Evolutionary conservation across 108 stramenopile genomes (phyloP).

Genomic region (Pseudonitzschia multistriata): DNA sequence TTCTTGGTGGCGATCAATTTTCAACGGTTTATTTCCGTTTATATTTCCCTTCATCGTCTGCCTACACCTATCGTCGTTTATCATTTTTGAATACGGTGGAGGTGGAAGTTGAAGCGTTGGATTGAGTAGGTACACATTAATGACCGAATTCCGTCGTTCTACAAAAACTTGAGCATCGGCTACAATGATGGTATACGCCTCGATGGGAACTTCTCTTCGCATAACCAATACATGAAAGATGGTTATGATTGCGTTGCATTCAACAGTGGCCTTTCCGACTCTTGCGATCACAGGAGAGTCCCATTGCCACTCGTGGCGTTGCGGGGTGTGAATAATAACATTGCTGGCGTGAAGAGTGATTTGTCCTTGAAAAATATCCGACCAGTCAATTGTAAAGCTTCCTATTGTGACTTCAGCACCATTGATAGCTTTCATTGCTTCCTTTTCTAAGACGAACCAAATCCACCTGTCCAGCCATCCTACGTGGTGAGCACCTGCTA

Average conservation of each 20-base stretch:
- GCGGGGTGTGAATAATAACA: conserved; percentile 47
- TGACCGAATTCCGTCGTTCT: conserved; percentile 48
- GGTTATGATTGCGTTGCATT: conserved; percentile 36
- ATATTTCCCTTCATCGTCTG: conserved; percentile 1
- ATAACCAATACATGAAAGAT: conserved; percentile 27
- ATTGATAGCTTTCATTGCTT: conserved; percentile 34
- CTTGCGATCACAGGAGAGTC: conserved; percentile 55
- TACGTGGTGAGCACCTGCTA: conserved; percentile 27
- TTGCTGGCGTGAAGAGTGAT: conserved; percentile 36
- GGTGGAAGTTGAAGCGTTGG: conserved; percentile 34
- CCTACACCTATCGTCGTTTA: no score
- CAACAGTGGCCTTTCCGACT: conserved; percentile 39
- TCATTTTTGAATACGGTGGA: conserved; percentile 24
- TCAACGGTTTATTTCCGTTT: background rate
- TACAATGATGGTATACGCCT: conserved; percentile 41
- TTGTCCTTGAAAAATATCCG: conserved; percentile 30
- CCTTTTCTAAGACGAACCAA: conserved; percentile 41
- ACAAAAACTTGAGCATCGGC: conserved; percentile 63
- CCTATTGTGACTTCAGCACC: conserved; percentile 48
- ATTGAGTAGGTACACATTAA: conserved; percentile 61
- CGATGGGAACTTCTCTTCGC: conserved; percentile 30
- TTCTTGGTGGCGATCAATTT: background rate
- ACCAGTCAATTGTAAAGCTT: conserved; percentile 38
- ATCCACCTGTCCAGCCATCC: conserved; percentile 55
- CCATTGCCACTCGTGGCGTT: conserved; percentile 51